Base-by-base conservation (phyloP, 108 stramenopile species). In the Skeletonema potamos region DNA sequence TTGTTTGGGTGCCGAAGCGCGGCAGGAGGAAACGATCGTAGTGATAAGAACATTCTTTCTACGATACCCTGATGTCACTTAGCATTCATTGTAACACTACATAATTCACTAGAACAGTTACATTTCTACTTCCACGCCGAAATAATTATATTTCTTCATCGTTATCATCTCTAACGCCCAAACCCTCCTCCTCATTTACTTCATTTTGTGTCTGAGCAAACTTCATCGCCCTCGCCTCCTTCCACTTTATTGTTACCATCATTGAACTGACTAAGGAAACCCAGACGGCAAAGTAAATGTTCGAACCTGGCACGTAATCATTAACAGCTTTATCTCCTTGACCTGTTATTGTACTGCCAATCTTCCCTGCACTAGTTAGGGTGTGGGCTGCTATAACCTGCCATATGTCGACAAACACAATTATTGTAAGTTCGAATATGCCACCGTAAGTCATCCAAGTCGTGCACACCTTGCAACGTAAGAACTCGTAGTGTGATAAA, bases 1-100 rank as follows among this genome's bases (percentile, higher is more conserved):
- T 96, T 79, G 84, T 87, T 27, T 96, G 94, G 94, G 87, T 66
- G 22, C 84, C 87, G 11, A 86, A 86, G 73, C 81, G 79, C 18
- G 83, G 87, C 22, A 72, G 89, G 67, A 83, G 75, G 43, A 84
- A 54, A 58, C 65, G 70, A 58, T 68, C 66, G 12, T 43, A 22
- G 22, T 24, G 48, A 51, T 22, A 9, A 6, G 13, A 51, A 6
- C 18, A 46, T 20, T 46, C 18, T 4, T 20, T 20, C 44, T 46
- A 34, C 34, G 18, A 1, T 12, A 11, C 39, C n/a, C n/a, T n/a
- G 15, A n/a, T 41, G 30, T 6, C 30, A 32, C 4, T 4, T 3
- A 41, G 2, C 12, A 37, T 41, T 41, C 15, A 41, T 41, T n/a
- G 4, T 0, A 41, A 39, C 15, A 41, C 4, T 41, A 41, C 39